Evolutionary conservation across 768 basidiomycete species (phyloP).

Genomic region (Panaeolus papilionaceus): DNA sequence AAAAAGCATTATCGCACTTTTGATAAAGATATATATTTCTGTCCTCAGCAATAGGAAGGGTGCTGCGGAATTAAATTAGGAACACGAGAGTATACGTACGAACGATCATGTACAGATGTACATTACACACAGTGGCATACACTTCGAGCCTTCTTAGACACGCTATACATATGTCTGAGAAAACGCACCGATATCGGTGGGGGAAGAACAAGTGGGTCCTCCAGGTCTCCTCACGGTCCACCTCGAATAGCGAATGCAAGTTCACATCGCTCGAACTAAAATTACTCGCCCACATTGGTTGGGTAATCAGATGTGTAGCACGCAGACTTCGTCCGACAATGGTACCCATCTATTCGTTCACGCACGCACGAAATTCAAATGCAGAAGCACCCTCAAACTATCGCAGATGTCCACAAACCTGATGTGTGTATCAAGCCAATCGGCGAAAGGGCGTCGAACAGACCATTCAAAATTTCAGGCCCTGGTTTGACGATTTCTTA

Average conservation of each 20-base stretch:
- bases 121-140: no score
- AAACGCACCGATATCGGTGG: not conserved
- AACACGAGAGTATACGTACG: not conserved
- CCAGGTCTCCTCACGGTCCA: not conserved
- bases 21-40: not conserved
- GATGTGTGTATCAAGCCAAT: not conserved
- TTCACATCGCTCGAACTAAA: not conserved
- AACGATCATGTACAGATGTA: not conserved
- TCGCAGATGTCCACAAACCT: no score
- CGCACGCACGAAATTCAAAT: not conserved
- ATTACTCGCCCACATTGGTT: not conserved
- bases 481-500: no score
- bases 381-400: not conserved
- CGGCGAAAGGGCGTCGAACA: not conserved
- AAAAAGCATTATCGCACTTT: not conserved
- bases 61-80: slow-evolving; percentile 1
- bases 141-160: no score
- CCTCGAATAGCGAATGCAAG: not conserved
- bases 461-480: no score
- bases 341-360: not conserved
- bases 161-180: not conserved
- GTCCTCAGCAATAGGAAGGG: not conserved
- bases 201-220: no score
- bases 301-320: not conserved
- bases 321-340: not conserved